A percentile compares a stretch with the other conserved stretches of the same genome.
These are phyloP conservation scores for Nakataea oryzae DNA, from an alignment of 2,329 filamentous ascomycete genomes.

Conservation along the genomic window DNA sequence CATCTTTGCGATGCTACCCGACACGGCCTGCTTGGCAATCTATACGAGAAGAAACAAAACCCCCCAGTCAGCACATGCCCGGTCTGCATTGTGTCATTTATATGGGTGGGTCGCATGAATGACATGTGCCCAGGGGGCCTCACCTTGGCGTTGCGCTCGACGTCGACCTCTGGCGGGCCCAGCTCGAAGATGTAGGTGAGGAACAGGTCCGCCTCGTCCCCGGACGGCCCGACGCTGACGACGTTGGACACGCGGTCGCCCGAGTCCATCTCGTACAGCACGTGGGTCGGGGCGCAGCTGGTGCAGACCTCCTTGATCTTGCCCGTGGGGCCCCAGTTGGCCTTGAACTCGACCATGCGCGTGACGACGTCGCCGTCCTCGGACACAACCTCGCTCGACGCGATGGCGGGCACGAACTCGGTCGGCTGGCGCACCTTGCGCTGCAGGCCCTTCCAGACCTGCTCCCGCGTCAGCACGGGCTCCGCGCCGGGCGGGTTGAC, in stretches of 20 bases:
- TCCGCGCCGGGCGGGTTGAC: slow-evolving; percentile 21
- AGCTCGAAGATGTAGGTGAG: slow-evolving; percentile 22
- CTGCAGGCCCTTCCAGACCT: slow-evolving; percentile 24
- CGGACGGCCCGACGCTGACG: slow-evolving; percentile 14
- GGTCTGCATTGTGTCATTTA: too few species aligned
- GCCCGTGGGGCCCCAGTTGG: slow-evolving; percentile 5
- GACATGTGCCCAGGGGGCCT: too few species aligned
- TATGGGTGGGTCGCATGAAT: too few species aligned
- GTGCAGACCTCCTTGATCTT: slow-evolving; percentile 18
- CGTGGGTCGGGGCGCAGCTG: slow-evolving; percentile 16
- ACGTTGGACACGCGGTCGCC: slow-evolving; percentile 21
- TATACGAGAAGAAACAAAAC: slow-evolving; percentile 2
- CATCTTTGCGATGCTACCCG: slow-evolving; percentile 15
- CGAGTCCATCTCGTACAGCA: slow-evolving; percentile 19
- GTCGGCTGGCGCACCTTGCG: slow-evolving; percentile 22
- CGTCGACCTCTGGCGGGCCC: slow-evolving; percentile 12
- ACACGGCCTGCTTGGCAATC: slow-evolving; percentile 16
- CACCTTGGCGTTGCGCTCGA: slow-evolving; percentile 13
- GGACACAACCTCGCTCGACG: slow-evolving; percentile 17
- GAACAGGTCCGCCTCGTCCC: slow-evolving; percentile 14
- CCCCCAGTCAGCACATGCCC: too few species aligned
- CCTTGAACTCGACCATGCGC: slow-evolving; percentile 18
- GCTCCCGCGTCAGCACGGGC: slow-evolving; percentile 17
- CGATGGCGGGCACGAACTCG: slow-evolving; percentile 26
- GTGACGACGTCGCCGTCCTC: slow-evolving; percentile 18